Evolutionary conservation across 257 asterid genomes (phyloP), one percentile per base, ranked within the genome.

Genomic region (Salvia miltiorrhiza): DNA sequence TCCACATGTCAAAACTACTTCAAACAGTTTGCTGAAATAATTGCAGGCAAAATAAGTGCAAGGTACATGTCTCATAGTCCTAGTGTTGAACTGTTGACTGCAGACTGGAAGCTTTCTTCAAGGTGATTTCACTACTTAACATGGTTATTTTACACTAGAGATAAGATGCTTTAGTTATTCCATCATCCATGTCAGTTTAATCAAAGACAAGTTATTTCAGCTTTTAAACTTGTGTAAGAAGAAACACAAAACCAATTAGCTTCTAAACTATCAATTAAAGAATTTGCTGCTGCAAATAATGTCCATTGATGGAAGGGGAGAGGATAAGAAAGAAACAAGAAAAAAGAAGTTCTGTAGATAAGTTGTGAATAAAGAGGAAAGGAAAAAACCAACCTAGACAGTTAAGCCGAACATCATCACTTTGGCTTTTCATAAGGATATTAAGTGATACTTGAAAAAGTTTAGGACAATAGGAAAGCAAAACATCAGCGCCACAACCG

Each of bases 401-500:
- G 78, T 93, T 90, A 63, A 88, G 79, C 44, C 99, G 88, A 68
- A 90, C 90, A 77, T 84, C 99, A 62, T 93, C 96, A 77, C 89
- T 82, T 78, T 88, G 90, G 73, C 90, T 85, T 84, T 93, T 90
- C 90, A 83, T 74, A 78, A 93, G 99, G 69, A 80, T 83, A 75
- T 81, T 87, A 77, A 93, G 82, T 58, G 96, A 86, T 50, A 87
- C 49, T 74, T 62, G 67, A 77, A 87, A 78, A 68, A 90, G 86
- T 87, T 84, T 88, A 72, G 90, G 86, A 82, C 84, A 80, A 67
- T 81, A 72, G 26, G 82, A 77, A 41, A 81, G 72, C 56, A 88
- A 80, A 47, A 73, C 68, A 76, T 85, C 89, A 59, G 76, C 40
- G 49, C 75, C 74, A 72, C 78, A 69, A 73, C 74, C 76, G 58